Conservation (phyloP, 208 protist genomes). For the Entamoeba dispar region DNA sequence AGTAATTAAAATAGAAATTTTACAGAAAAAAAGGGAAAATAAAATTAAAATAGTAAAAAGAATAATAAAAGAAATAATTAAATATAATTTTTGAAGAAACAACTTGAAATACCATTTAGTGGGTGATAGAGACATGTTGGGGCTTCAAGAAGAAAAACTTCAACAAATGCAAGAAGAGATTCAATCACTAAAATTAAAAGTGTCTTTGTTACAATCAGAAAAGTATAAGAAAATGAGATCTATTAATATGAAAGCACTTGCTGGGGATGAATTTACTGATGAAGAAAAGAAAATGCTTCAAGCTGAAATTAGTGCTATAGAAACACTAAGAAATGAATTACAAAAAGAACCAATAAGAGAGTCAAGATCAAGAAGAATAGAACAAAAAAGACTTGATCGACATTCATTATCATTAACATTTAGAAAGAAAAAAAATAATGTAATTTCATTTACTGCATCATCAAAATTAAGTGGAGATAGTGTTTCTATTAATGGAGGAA, state of each 20-base stretch:
- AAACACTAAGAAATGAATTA: not conserved
- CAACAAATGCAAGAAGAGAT: not conserved
- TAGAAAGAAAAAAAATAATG: not conserved
- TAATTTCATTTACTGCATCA: not conserved
- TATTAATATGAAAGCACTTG: not conserved
- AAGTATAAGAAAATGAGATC: not conserved
- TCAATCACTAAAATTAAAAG: not conserved
- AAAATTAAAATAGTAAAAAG: too few relatives aligned
- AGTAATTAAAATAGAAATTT: too few relatives aligned
- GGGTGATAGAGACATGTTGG: not conserved
- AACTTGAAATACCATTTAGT: too few relatives aligned
- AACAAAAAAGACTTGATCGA: not conserved
- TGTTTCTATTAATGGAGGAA: not conserved
- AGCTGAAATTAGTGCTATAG: not conserved
- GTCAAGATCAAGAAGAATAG: not conserved
- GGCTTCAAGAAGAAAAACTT: not conserved
- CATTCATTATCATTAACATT: not conserved
- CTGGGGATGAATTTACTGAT: not conserved
- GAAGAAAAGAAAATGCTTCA: not conserved
- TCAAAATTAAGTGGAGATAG: not conserved
- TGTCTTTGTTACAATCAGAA: not conserved
- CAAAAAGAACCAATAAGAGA: not conserved
- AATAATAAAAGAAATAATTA: too few relatives aligned
- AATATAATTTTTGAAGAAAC: too few relatives aligned
- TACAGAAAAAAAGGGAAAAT: too few relatives aligned